Conservation (phyloP, 352 stramenopile species). For the Saprolegnia parasitica region DNA sequence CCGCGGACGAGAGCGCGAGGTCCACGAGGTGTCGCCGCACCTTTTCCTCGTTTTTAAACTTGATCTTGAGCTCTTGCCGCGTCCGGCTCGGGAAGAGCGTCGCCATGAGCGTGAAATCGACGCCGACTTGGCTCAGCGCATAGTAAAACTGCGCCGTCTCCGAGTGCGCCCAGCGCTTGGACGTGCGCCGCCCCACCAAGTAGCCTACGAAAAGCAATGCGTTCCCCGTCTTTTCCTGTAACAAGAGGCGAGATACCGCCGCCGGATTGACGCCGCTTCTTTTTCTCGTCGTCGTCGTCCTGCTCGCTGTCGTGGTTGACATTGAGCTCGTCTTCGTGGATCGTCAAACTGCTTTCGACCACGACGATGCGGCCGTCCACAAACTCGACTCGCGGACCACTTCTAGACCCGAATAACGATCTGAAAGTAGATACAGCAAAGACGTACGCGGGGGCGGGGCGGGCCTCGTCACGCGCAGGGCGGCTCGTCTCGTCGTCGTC, state of each 20-base stretch:
- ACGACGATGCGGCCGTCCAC: constrained; percentile 85
- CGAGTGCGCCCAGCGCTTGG: constrained; percentile 59
- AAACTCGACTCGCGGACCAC: constrained; percentile 63
- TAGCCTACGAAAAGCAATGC: constrained; percentile 21
- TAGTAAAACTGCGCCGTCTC: constrained; percentile 89
- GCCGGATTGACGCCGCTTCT: background rate
- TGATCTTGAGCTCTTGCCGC: constrained; percentile 79
- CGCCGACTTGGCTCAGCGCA: constrained; percentile 74
- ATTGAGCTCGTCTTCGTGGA: constrained; percentile 42
- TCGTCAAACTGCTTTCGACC: constrained; percentile 57
- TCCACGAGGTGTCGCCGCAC: constrained; percentile 67
- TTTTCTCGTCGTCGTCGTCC: constrained; percentile 27
- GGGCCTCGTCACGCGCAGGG: background rate
- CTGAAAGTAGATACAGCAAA: no score
- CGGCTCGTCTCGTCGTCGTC: background rate
- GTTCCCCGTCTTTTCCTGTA: no score
- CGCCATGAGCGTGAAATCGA: constrained; percentile 85
- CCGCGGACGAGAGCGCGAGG: constrained; percentile 66
- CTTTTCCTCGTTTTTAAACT: constrained; percentile 87
- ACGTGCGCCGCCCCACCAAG: constrained; percentile 6
- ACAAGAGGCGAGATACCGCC: background rate
- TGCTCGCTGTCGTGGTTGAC: constrained; percentile 34
- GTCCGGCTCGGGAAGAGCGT: constrained; percentile 78
- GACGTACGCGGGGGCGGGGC: constrained; percentile 55
- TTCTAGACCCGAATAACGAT: constrained; percentile 3